Conservation (phyloP, 2,329 filamentous ascomycete genomes). For the Scytalidium lignicola region DNA sequence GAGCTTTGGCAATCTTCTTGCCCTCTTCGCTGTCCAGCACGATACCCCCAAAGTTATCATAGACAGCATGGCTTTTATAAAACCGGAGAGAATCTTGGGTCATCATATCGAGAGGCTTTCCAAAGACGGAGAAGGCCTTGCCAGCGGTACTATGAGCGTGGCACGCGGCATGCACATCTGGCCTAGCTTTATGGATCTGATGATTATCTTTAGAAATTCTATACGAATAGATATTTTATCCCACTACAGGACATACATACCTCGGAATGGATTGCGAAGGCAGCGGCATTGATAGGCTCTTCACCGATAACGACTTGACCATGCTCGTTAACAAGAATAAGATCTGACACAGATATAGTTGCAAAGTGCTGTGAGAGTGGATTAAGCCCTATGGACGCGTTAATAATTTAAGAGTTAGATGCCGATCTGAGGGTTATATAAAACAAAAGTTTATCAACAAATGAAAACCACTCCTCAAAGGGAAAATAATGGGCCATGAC, state of each 20-base stretch:
- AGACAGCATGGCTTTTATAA: slow-evolving; percentile 35
- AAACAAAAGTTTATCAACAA: too few relatives aligned
- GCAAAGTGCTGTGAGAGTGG: slow-evolving; percentile 60
- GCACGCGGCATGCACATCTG: slow-evolving; percentile 51
- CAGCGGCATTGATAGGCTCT: slow-evolving; percentile 39
- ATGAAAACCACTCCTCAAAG: too few relatives aligned
- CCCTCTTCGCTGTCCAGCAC: slow-evolving; percentile 48
- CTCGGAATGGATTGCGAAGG: slow-evolving; percentile 41
- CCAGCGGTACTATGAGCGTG: slow-evolving; percentile 53
- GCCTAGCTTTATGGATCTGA: slow-evolving; percentile 50
- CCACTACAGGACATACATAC: slow-evolving; percentile 4
- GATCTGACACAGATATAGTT: slow-evolving; percentile 55
- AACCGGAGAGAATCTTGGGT: slow-evolving; percentile 53
- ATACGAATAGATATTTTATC: too few relatives aligned
- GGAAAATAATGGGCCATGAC: not conserved
- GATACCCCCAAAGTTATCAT: slow-evolving; percentile 43
- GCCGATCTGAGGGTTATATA: too few relatives aligned
- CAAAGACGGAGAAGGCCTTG: slow-evolving; percentile 55
- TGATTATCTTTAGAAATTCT: not conserved
- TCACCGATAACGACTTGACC: slow-evolving; percentile 61
- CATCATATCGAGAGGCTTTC: slow-evolving; percentile 37
- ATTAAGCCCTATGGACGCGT: slow-evolving; percentile 41
- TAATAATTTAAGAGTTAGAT: slow-evolving; percentile 15
- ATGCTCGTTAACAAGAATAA: slow-evolving; percentile 58
- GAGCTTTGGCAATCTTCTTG: slow-evolving; percentile 36